Base-by-base conservation (phyloP, 768 basidiomycete genomes). In the Lactarius deliciosus region DNA sequence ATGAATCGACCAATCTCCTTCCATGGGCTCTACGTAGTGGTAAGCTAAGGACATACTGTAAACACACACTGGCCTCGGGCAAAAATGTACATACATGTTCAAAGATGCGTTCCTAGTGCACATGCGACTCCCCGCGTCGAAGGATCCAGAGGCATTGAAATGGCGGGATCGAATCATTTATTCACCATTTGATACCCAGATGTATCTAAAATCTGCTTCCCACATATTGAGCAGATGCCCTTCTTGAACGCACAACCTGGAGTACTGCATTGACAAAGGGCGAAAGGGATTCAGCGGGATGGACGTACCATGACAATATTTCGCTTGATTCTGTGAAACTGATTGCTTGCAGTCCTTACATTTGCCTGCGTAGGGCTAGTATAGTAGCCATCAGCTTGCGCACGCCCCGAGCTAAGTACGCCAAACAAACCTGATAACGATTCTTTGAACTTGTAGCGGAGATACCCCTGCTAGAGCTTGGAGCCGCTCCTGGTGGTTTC, bases 341-440 rank as follows among this genome's bases (percentile, higher is more conserved):
- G 86, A 81, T 73, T 88, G 88, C 77, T 93, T 93, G 74, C 92
- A 94, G 72, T 92, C 92, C 76, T 90, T 94, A 75, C 92, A 94
- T 75, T 90, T 92, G 43, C 84, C 83, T 77, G 90, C 87, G 79
- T 94, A 94, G 40, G 92, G 92, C 90, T 93, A 74, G 56, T 22
- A 28, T 64, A 61, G 32, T 28, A 69, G 60, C 68, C 43, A 58
- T 41, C 41, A 76, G 50, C 64, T 22, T 68, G 59, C 71, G 60
- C 64, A 34, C 69, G 65, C 38, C 55, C 22, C 64, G 62, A 59
- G 16, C 6, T 2, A 47, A 41, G 11, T 18, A 28, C 1, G 22
- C n/a, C 13, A 25, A 54, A 75, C 84, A 66, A 76, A 86, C 90
- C 81, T 90, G 87, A 77, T 88, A 90, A 71, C 91, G 83, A 73